Evolutionary conservation across 2,329 filamentous ascomycete genomes (phyloP).

Genomic region (Neonectria neomacrospora): DNA sequence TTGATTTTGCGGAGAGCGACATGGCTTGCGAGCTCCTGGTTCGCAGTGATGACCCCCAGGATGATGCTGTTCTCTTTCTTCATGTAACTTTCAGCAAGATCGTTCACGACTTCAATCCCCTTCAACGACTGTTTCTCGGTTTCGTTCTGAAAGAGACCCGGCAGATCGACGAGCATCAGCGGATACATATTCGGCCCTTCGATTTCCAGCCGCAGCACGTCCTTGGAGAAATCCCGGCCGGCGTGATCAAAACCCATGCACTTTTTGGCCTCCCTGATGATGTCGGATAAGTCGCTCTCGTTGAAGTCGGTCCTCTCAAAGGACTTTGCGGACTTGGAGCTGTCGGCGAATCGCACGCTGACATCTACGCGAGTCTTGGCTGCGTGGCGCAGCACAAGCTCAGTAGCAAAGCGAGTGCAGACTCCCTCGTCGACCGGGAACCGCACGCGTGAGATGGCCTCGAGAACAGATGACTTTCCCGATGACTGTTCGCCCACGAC

Average conservation of each 20-base stretch:
- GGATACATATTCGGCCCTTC: slow-evolving; percentile 55
- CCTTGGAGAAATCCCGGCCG: slow-evolving; percentile 53
- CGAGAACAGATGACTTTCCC: slow-evolving; percentile 50
- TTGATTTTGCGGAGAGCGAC: slow-evolving; percentile 58
- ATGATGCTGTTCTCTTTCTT: slow-evolving; percentile 67
- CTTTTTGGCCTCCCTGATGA: slow-evolving; percentile 64
- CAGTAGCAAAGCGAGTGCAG: slow-evolving; percentile 71
- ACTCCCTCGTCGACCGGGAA: slow-evolving; percentile 66
- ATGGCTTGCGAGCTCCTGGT: slow-evolving; percentile 62
- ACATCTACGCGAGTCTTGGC: slow-evolving; percentile 52
- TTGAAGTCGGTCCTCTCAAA: slow-evolving; percentile 50
- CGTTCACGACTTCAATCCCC: slow-evolving; percentile 48
- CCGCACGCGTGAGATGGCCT: slow-evolving; percentile 70
- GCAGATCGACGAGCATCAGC: slow-evolving; percentile 66
- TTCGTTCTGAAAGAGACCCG: slow-evolving; percentile 55
- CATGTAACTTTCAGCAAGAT: slow-evolving; percentile 64
- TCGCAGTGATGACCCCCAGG: slow-evolving; percentile 63
- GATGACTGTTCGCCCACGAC: slow-evolving; percentile 1
- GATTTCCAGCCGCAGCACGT: slow-evolving; percentile 60
- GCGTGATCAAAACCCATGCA: slow-evolving; percentile 57
- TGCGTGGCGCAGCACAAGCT: slow-evolving; percentile 63
- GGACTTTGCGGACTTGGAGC: slow-evolving; percentile 33
- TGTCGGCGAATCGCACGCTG: slow-evolving; percentile 53
- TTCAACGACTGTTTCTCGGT: slow-evolving; percentile 47
- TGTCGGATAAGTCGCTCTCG: slow-evolving; percentile 54